Base-by-base conservation (phyloP, 139 green algal species). In the Tetradesmus lagerheimii region DNA sequence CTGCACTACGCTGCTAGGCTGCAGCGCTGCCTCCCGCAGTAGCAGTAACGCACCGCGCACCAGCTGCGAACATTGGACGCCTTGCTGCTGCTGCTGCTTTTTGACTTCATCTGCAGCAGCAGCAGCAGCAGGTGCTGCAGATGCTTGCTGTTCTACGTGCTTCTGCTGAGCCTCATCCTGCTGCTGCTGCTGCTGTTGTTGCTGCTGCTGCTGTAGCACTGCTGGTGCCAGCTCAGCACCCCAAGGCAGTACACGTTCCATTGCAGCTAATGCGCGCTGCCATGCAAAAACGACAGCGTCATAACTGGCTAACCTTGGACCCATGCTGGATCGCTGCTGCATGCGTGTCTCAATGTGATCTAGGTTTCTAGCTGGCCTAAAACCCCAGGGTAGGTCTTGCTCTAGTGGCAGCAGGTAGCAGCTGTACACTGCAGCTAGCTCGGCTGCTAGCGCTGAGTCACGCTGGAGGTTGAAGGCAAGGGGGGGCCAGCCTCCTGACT, bases 401-500 rank as follows among this genome's bases (percentile, higher is more conserved):
- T 91, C 87, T 53, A 91, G 57, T 14, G 87, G 87, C 11, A 45
- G 62, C 34, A 91, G 66, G 45, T 91, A 91, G 43, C 82, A 91
- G 38, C 35, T n/a, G 39, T 91, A 91, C 9, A 91, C 87, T 16
- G 62, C 50, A 39, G 67, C 35, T 8, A 91, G 31, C 39, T 45
- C 34, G 4, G 3, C 45, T 12, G 78, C 87, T 1, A 91, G 50
- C 9, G 39, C 34, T n/a, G 76, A 38, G 29, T 91, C 82, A 4
- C 79, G 62, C 45, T 91, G 87, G 6, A 89, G 29, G 78, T 47
- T 12, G 11, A 74, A 74, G 8, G 78, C 43, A 6, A 91, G 35
- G n/a, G 14, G 37, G 29, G 29, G 15, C 87, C 87, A 91, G 62
- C 80, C 38, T 25, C 25, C 62, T 3, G 79, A 37, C n/a, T 29